A percentile compares a stretch with the other conserved stretches of the same genome.
Evolutionary conservation across 2,329 filamentous ascomycete species (phyloP).

Genomic region (Diaporthe sp.): DNA sequence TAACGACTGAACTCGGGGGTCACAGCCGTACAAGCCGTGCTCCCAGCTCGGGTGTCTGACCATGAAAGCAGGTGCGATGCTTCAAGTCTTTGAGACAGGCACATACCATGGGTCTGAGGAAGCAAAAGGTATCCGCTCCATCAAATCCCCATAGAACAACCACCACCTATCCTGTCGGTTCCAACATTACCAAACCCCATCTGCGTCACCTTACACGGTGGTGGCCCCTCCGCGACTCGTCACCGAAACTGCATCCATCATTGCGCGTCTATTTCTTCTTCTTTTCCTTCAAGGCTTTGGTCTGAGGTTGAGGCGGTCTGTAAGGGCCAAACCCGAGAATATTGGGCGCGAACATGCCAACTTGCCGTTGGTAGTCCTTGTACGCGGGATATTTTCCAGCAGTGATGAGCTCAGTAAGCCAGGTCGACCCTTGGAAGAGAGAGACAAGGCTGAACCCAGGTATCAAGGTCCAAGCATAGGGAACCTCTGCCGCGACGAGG

Average conservation of each 20-base stretch:
- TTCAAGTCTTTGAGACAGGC: not conserved
- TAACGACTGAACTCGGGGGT: not conserved
- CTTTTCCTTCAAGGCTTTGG: conserved; percentile 64
- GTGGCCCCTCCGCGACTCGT: not conserved
- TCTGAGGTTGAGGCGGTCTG: conserved; percentile 55
- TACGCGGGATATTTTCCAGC: conserved; percentile 91
- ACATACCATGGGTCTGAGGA: not conserved
- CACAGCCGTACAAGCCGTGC: not conserved
- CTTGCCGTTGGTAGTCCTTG: conserved; percentile 82
- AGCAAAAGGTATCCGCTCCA: not conserved
- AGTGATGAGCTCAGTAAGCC: conserved; percentile 87
- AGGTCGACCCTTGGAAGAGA: conserved; percentile 91
- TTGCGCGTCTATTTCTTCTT: conserved; percentile 57
- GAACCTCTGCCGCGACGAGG: conserved; percentile 78
- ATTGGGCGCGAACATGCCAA: conserved; percentile 86
- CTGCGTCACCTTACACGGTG: not conserved
- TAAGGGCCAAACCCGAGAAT: conserved; percentile 57
- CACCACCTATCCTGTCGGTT: not conserved
- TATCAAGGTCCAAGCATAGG: conserved; percentile 83
- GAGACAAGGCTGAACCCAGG: conserved; percentile 80
- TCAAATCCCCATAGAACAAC: not conserved
- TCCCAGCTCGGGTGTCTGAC: not conserved
- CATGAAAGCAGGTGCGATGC: not conserved
- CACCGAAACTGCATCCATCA: not conserved
- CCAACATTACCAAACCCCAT: not conserved